phyloP scores from a whole-genome alignment of 2,329 filamentous ascomycete genomes.

The Pseudopithomyces maydicus region DNA sequence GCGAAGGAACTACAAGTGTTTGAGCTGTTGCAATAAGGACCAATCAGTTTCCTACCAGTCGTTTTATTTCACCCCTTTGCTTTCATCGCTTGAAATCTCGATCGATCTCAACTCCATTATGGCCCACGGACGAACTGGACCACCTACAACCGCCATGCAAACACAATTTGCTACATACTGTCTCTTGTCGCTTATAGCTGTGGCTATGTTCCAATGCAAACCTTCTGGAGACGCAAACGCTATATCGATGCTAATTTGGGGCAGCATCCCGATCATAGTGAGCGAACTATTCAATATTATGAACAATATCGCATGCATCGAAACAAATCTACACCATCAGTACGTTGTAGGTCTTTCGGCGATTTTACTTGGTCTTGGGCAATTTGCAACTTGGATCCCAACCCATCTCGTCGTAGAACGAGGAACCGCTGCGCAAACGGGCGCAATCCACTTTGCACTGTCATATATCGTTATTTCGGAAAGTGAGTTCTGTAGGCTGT shows the following conservation, averaged over 20 bases:
- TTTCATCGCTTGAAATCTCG: not conserved
- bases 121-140: not conserved
- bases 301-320: not conserved
- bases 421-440: not conserved
- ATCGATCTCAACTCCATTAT: too few relatives aligned
- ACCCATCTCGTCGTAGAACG: not conserved
- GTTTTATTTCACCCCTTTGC: too few relatives aligned
- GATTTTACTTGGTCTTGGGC: slow-evolving; percentile 22
- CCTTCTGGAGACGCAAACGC: not conserved
- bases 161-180: not conserved
- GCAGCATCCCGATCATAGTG: not conserved
- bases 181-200: not conserved
- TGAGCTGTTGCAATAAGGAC: too few relatives aligned
- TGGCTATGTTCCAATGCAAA: not conserved
- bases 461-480: not conserved
- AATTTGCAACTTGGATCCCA: not conserved
- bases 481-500: not conserved
- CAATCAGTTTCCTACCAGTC: too few relatives aligned
- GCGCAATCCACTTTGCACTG: slow-evolving; percentile 3
- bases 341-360: not conserved
- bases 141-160: not conserved
- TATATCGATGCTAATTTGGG: not conserved
- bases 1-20: too few relatives aligned
- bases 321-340: not conserved
- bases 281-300: not conserved